A percentile compares a stretch with the other conserved stretches of the same genome.
These are phyloP conservation scores for Actinomortierella ambigua DNA, from an alignment of 371 early-diverging fungal genomes.

Conservation along the genomic window DNA sequence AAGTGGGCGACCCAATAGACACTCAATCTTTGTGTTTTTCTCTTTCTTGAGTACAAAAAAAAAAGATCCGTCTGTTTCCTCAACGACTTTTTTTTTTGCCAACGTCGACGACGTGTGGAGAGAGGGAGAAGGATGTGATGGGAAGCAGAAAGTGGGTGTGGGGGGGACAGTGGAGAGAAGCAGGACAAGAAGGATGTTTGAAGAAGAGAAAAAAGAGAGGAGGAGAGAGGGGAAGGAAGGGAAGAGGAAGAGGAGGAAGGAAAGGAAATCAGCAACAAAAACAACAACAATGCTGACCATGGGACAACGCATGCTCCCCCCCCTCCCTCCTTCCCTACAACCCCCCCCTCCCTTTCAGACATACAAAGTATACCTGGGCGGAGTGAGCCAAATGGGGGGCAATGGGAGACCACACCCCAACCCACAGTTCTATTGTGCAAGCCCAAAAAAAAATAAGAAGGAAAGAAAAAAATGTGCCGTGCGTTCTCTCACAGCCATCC, in stretches of 20 bases:
- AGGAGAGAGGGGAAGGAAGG: not conserved
- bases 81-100: not conserved
- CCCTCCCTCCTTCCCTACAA: not conserved
- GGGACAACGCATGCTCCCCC: not conserved
- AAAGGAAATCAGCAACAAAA: no score
- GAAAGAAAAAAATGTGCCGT: no score
- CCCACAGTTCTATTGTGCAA: not conserved
- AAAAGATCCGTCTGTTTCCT: conserved; percentile 1
- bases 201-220: conserved; percentile 1
- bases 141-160: not conserved
- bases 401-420: no score
- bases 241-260: not conserved
- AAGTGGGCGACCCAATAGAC: no score
- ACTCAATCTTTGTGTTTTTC: no score
- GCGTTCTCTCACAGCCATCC: no score
- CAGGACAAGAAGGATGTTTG: not conserved
- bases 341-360: not conserved
- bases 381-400: no score
- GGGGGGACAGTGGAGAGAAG: not conserved
- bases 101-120: not conserved
- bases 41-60: conserved; percentile 1
- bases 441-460: not conserved
- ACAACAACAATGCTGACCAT: no score
- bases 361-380: no score
- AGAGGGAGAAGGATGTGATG: not conserved